Conservation (phyloP, 805 yeast genomes). For the Diddensiella transvaalensis region DNA sequence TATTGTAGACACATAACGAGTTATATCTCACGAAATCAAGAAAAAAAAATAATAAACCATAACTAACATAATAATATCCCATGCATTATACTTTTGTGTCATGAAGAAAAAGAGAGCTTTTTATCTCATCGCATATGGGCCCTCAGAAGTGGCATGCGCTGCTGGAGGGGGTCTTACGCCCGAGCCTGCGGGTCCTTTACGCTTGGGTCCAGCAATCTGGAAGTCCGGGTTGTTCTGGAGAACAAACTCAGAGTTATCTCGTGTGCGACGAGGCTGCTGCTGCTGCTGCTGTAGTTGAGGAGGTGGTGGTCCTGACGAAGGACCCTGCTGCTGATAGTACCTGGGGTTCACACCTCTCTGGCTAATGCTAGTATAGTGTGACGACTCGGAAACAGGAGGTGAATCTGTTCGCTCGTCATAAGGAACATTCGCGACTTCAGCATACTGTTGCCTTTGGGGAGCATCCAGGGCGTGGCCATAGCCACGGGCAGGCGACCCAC, state of each 20-base stretch:
- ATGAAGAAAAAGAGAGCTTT: background rate
- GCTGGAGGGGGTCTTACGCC: conserved; percentile 12
- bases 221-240: conserved; percentile 25
- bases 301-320: conserved; percentile 4
- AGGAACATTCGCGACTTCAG: background rate
- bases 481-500: background rate
- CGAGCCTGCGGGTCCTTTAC: conserved; percentile 5
- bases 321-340: conserved; percentile 9
- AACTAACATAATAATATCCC: too few species aligned
- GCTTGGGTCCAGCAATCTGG: conserved; percentile 14
- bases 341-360: conserved; percentile 20
- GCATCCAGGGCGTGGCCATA: conserved; percentile 3
- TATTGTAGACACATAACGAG: too few species aligned
- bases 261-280: conserved; percentile 14
- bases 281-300: conserved; percentile 14
- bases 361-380: conserved; percentile 24
- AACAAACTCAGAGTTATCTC: conserved; percentile 18
- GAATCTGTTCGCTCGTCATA: conserved; percentile 4
- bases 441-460: conserved; percentile 3
- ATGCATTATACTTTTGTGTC: background rate
- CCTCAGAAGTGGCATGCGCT: conserved; percentile 15
- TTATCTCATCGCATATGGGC: conserved; percentile 19
- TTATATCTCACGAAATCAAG: background rate
- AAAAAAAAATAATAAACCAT: background rate
- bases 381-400: conserved; percentile 21